Percentiles rank a stretch among this genome's conserved stretches.
phyloP scores from a whole-genome alignment of 2,329 filamentous ascomycete species.

The Chalaropsis ovoidea region DNA sequence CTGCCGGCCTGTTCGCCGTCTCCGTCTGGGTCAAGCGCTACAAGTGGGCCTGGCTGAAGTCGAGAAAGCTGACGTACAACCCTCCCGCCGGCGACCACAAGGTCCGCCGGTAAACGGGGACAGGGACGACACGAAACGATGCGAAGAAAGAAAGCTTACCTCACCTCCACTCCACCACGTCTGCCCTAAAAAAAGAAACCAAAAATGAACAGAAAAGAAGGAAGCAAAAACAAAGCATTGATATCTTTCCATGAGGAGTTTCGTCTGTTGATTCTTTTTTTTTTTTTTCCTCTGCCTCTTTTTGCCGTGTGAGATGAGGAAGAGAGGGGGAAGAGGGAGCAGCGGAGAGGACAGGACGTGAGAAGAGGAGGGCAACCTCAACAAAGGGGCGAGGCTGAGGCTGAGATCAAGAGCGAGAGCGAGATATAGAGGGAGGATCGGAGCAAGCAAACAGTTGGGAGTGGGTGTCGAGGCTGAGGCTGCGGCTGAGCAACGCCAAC shows the following conservation, averaged over 20 bases:
- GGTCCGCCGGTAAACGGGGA: conserved; percentile 39
- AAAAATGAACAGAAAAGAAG: background rate
- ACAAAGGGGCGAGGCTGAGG: background rate
- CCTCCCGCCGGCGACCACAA: conserved; percentile 52
- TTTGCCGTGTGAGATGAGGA: too few species aligned
- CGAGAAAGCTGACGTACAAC: conserved; percentile 83
- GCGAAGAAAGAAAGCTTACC: background rate
- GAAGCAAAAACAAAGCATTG: background rate
- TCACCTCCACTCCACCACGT: conserved; percentile 22
- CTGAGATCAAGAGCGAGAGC: too few species aligned
- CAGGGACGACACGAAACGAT: conserved; percentile 3
- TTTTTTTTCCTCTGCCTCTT: too few species aligned
- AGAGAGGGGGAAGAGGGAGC: background rate
- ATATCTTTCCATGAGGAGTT: background rate
- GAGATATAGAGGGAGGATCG: background rate
- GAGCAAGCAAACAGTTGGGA: too few species aligned
- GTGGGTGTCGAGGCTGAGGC: background rate
- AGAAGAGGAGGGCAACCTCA: background rate
- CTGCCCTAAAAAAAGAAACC: conserved; percentile 21
- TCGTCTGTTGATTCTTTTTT: too few species aligned
- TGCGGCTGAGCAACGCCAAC: background rate
- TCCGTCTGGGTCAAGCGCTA: conserved; percentile 99
- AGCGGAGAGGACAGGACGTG: background rate
- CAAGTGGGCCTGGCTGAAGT: conserved; percentile 97
- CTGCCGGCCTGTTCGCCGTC: conserved; percentile 67